phyloP scores from a whole-genome alignment of 495 filamentous ascomycete species.

The Aspergillus sclerotiicarbonarius region DNA sequence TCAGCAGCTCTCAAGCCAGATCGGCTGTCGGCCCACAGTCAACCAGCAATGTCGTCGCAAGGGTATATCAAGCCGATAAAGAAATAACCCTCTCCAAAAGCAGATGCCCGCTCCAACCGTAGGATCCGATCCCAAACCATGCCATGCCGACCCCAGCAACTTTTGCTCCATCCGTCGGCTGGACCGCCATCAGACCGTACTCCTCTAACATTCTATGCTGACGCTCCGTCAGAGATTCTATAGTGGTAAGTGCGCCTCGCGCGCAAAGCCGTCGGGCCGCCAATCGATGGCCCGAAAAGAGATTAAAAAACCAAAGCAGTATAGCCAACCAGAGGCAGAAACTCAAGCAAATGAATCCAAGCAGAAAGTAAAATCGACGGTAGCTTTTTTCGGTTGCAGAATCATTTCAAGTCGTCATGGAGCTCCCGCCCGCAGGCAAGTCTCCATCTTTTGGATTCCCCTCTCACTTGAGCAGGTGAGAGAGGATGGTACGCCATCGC shows the following conservation, averaged over 20 bases:
- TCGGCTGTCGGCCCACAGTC: background rate
- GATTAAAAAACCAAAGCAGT: slow-evolving; percentile 19
- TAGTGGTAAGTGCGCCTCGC: slow-evolving; percentile 21
- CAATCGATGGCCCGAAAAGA: slow-evolving; percentile 19
- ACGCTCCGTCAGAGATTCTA: slow-evolving; percentile 25
- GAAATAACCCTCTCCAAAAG: slow-evolving; percentile 14
- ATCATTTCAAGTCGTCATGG: slow-evolving; percentile 43
- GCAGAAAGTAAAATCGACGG: slow-evolving; percentile 17
- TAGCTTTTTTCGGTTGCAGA: slow-evolving; percentile 21
- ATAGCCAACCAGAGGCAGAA: slow-evolving; percentile 18
- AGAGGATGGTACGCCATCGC: slow-evolving; percentile 17
- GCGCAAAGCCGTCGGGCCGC: slow-evolving; percentile 24
- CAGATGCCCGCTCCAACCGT: slow-evolving; percentile 11
- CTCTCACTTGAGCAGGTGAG: slow-evolving; percentile 1
- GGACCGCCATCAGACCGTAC: slow-evolving; percentile 16
- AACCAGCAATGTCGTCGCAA: background rate
- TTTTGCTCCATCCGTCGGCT: slow-evolving; percentile 21
- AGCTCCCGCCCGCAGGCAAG: slow-evolving; percentile 16
- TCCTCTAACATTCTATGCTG: slow-evolving; percentile 26
- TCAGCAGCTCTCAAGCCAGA: background rate
- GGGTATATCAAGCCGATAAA: background rate
- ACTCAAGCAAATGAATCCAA: slow-evolving; percentile 14
- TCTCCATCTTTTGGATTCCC: slow-evolving; percentile 14
- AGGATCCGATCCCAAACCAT: slow-evolving; percentile 14
- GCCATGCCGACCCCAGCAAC: slow-evolving; percentile 15